phyloP scores from a whole-genome alignment of 768 basidiomycete species.

The Steccherinum ochraceum region DNA sequence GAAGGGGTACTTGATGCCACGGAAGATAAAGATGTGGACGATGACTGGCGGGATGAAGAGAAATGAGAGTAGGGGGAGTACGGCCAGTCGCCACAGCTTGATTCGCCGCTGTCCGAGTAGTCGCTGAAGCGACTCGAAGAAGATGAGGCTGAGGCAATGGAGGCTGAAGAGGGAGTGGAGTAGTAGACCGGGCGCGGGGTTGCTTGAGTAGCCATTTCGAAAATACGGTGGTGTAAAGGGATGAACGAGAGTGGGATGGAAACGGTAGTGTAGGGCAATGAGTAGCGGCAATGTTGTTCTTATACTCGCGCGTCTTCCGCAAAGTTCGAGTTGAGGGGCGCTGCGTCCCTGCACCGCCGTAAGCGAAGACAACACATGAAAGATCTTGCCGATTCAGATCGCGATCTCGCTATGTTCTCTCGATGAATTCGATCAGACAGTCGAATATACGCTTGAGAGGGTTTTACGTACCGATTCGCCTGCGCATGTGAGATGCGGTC shows the following conservation, averaged over 20 bases:
- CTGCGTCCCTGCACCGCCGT: not conserved
- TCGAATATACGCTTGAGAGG: no score
- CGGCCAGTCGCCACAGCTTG: not conserved
- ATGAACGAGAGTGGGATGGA: not conserved
- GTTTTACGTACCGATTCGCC: no score
- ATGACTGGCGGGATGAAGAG: not conserved
- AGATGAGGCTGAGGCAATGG: not conserved
- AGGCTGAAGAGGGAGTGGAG: not conserved
- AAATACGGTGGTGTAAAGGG: not conserved
- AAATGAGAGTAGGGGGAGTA: not conserved
- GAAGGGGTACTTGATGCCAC: not conserved
- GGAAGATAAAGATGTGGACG: not conserved
- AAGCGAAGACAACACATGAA: not conserved
- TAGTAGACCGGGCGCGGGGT: not conserved
- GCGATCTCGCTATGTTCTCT: no score
- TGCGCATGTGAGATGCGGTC: no score
- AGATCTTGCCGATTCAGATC: not conserved
- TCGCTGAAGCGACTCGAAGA: not conserved
- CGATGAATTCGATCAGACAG: no score
- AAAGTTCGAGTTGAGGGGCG: not conserved
- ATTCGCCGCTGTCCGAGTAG: not conserved
- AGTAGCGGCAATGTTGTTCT: not conserved
- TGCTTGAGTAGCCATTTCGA: not conserved
- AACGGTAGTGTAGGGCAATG: not conserved
- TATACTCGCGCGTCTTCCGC: not conserved